Base-by-base conservation (phyloP, 805 yeast species). In the Ogataea kodamae region DNA sequence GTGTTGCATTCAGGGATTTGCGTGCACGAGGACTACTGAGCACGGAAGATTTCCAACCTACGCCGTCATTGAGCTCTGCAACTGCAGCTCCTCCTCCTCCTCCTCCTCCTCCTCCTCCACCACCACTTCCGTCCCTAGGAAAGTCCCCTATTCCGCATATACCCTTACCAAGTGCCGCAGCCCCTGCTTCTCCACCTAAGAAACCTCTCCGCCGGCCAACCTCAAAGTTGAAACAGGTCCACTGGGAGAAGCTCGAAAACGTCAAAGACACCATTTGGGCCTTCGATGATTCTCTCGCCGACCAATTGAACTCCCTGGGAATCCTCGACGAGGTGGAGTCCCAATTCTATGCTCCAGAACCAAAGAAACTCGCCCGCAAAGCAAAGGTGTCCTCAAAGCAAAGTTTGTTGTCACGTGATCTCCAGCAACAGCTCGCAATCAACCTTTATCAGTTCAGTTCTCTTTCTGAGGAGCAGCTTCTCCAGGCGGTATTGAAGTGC, bases 351-450 rank as follows among this genome's bases (percentile, higher is more conserved):
- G 78, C 62, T 2, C 36, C 38, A 3, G 57, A 52, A 22, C 18
- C 50, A 1, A 54, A 50, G 49, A 24, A 25, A 17, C 14, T 46
- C 61, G 57, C 52, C 55, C 21, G 33, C 11, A 58, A 50, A 24
- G 22, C 12, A 52, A 72, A 67, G 7, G 62, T 67, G 1, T 61
- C 65, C 39, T 70, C 71, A 35, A 70, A 74, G 46, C 49, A 75
- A 3, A 52, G 78, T 0, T 76, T 81, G 46, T 63, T 83, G 45
- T 68, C 89, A 0, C 66, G 88, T 41, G 92, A 83, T 43, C 50
- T 80, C 12, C 79, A 85, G 2, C 92, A 83, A 49, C 89, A 82
- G 50, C 81, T 83, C 59, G 87, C 87, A 24, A 83, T 83, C 48
- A 83, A 83, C 50, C 64, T 83, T 35, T 89, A 83, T 49, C 66